A percentile compares a stretch with the other conserved stretches of the same genome.
These are phyloP conservation scores for Epichloe uncinata DNA, from an alignment of 2,329 filamentous ascomycete genomes.

Conservation along the genomic window DNA sequence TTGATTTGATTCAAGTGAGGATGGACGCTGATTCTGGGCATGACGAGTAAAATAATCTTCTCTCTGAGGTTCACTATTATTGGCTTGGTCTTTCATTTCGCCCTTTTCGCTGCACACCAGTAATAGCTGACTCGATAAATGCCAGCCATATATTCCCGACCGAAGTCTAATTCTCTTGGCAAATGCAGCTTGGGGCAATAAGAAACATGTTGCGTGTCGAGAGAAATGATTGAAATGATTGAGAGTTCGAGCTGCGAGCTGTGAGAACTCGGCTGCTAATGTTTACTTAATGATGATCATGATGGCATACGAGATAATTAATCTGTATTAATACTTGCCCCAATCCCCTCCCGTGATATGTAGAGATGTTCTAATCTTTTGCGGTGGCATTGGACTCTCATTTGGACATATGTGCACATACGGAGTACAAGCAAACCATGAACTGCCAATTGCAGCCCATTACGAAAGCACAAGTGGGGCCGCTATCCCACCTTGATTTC, in stretches of 20 bases:
- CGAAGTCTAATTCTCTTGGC: not conserved
- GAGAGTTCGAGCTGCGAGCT: too few species aligned
- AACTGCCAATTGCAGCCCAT: conserved; percentile 2
- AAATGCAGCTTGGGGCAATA: not conserved
- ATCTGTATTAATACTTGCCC: too few species aligned
- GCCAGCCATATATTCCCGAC: not conserved
- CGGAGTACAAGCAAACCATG: too few species aligned
- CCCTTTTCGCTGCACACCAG: not conserved
- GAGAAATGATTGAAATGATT: too few species aligned
- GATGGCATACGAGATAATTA: too few species aligned
- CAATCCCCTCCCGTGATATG: too few species aligned
- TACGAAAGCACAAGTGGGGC: conserved; percentile 5
- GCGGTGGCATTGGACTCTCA: not conserved
- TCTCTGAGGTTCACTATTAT: conserved; percentile 29
- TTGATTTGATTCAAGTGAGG: conserved; percentile 14
- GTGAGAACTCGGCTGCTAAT: too few species aligned
- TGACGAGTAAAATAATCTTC: conserved; percentile 42
- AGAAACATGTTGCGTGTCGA: not conserved
- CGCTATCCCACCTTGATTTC: conserved; percentile 20
- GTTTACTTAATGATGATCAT: too few species aligned
- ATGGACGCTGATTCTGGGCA: conserved; percentile 20
- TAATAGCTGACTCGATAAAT: not conserved
- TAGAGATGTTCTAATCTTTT: not conserved
- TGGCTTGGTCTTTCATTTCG: not conserved
- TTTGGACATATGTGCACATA: too few species aligned